Conservation (phyloP, 2,329 filamentous ascomycete genomes). For the Volutella citrinella region DNA sequence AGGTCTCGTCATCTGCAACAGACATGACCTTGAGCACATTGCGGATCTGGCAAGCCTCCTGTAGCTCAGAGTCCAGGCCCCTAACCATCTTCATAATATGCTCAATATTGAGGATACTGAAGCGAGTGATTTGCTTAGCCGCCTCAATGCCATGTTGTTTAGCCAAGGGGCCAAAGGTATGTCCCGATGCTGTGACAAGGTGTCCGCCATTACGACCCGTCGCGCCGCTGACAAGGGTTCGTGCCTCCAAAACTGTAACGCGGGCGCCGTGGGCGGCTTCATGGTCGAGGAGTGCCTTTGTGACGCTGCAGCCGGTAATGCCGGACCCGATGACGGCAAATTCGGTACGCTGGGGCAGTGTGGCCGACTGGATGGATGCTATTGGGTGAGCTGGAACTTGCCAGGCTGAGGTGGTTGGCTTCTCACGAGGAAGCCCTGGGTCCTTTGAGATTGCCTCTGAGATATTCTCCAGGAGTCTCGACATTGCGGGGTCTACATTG, state of each 20-base stretch:
- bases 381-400: slow-evolving; percentile 24
- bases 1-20: slow-evolving; percentile 16
- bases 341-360: slow-evolving; percentile 18
- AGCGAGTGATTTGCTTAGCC: slow-evolving; percentile 38
- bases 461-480: slow-evolving; percentile 4
- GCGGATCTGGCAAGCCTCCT: slow-evolving; percentile 16
- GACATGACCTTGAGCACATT: slow-evolving; percentile 18
- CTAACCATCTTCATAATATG: slow-evolving; percentile 15
- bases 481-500: slow-evolving; percentile 6
- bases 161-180: slow-evolving; percentile 33
- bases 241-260: slow-evolving; percentile 26
- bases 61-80: slow-evolving; percentile 10
- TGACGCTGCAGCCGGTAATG: slow-evolving; percentile 27
- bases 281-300: slow-evolving; percentile 22
- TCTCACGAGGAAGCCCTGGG: slow-evolving; percentile 20
- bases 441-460: slow-evolving; percentile 11
- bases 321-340: slow-evolving; percentile 29
- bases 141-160: slow-evolving; percentile 27
- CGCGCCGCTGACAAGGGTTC: slow-evolving; percentile 26
- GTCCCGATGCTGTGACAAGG: slow-evolving; percentile 31
- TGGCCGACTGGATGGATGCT: slow-evolving; percentile 17
- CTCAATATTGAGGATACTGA: slow-evolving; percentile 38
- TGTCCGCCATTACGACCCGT: slow-evolving; percentile 30
- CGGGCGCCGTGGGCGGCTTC: not conserved
- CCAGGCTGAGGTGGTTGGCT: slow-evolving; percentile 25